Base-by-base conservation (phyloP, 2,329 filamentous ascomycete genomes). In the Epichloe baconii region DNA sequence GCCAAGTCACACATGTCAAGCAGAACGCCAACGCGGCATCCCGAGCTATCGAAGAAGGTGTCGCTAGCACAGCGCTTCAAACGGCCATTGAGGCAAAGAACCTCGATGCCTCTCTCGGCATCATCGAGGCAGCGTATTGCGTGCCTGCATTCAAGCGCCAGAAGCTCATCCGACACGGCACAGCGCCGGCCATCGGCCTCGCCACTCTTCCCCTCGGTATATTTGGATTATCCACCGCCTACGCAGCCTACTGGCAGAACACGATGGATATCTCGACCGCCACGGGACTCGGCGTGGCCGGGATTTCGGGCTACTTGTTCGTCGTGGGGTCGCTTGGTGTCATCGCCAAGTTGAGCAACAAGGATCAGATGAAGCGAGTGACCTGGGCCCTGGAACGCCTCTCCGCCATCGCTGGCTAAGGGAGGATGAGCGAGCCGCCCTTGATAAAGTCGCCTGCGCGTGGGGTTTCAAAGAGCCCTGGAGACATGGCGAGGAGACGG, bases 341-440 rank as follows among this genome's bases (percentile, higher is more conserved):
- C 42, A 80, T 97, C 38, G 88, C 91, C 8, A 73, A 94, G 53
- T 83, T 88, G 26, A 96, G 91, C 36, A 77, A 84, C 54, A 96
- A 96, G 67, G 90, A 97, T 65, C 89, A 97, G 68, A 95, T 96
- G 87, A 83, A 85, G 61, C 81, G 93, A 19, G 88, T 97, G 5
- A 90, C 88, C 2, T 98, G 93, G 93, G 76, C 85, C 8, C 81
- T 0, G 93, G 93, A 11, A 84, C 88, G 36, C 85, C 87, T 21
- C 70, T 97, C 56, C 78, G 85, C 55, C 78, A 88, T 61, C 79
- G 93, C 14, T 97, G 90, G 86, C 66, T 95, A 50, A 77, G 88
- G 36, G 93, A 97, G 65, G 89, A 95, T 56, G 90, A 98, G 72
- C 77, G 93, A 23, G 86, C 83, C 3, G 88, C 89, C 1, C 73